phyloP scores from a whole-genome alignment of 345 rosid species.

The Acer yangbiense region DNA sequence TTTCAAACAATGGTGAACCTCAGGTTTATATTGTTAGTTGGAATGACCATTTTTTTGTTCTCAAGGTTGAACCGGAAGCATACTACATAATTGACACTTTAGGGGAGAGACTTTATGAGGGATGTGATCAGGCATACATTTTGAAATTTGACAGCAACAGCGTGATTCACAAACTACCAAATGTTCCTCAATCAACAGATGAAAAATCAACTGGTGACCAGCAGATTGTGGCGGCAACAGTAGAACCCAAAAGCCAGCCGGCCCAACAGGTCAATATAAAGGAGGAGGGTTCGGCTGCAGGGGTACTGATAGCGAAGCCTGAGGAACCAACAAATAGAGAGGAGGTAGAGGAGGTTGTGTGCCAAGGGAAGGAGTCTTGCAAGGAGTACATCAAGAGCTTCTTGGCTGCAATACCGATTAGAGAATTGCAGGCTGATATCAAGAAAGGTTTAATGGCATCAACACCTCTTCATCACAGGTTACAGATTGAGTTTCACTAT shows the following conservation, averaged over 20 bases:
- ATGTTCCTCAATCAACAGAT: constrained; percentile 35
- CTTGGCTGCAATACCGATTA: constrained; percentile 90
- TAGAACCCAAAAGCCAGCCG: constrained; percentile 36
- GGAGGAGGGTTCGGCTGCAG: constrained; percentile 35
- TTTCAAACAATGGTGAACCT: constrained; percentile 44
- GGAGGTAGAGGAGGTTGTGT: constrained; percentile 50
- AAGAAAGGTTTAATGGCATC: constrained; percentile 83
- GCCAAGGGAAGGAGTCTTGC: constrained; percentile 89
- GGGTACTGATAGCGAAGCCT: constrained; percentile 19
- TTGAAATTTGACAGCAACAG: constrained; percentile 75
- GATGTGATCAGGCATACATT: constrained; percentile 91
- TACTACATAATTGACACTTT: constrained; percentile 89
- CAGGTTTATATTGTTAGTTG: constrained; percentile 90
- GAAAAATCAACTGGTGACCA: constrained; percentile 47
- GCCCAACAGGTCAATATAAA: constrained; percentile 26
- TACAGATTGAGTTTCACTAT: constrained; percentile 91
- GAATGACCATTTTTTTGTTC: constrained; percentile 96
- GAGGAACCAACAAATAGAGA: constrained; percentile 30
- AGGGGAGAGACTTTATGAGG: constrained; percentile 97
- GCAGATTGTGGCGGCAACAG: constrained; percentile 24
- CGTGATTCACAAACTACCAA: constrained; percentile 47
- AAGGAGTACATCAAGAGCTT: constrained; percentile 95
- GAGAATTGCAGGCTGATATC: constrained; percentile 82
- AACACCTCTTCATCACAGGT: constrained; percentile 72
- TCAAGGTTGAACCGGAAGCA: constrained; percentile 78